A percentile compares a stretch with the other conserved stretches of the same genome.
These are phyloP conservation scores for Moniliella sp. DNA, from an alignment of 1,284 basidiomycete genomes.

Conservation along the genomic window DNA sequence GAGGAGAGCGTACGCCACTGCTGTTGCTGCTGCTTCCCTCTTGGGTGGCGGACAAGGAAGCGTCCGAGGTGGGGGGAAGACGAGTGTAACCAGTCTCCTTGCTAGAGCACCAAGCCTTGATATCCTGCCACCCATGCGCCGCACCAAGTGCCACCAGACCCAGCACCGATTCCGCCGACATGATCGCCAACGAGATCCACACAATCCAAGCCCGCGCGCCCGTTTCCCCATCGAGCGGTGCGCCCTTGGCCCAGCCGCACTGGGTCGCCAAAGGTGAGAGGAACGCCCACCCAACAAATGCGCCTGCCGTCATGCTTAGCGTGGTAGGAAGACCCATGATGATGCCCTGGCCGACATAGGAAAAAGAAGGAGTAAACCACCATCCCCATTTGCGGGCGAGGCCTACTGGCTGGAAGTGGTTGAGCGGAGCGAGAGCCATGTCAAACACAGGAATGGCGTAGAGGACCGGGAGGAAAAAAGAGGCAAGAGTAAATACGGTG, in stretches of 20 bases:
- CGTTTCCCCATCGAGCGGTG: neutral
- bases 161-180: conserved; percentile 67
- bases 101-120: conserved; percentile 3
- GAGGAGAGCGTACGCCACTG: too few relatives aligned
- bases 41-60: too few relatives aligned
- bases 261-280: neutral
- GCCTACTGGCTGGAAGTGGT: too few relatives aligned
- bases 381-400: conserved; percentile 65
- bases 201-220: conserved; percentile 37
- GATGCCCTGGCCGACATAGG: conserved; percentile 46
- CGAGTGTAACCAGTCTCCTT: neutral
- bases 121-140: conserved; percentile 6
- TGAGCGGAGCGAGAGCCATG: conserved; percentile 39
- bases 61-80: neutral
- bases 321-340: conserved; percentile 95
- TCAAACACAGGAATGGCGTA: conserved; percentile 80
- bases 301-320: conserved; percentile 76
- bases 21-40: too few relatives aligned
- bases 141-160: conserved; percentile 36
- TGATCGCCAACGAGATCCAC: conserved; percentile 80
- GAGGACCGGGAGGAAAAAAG: conserved; percentile 68
- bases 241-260: neutral
- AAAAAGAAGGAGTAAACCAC: conserved; percentile 78
- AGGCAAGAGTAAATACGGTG: conserved; percentile 31
- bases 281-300: conserved; percentile 73